Base-by-base conservation (phyloP, 441 rosid genomes). In the Capsella rubella region DNA sequence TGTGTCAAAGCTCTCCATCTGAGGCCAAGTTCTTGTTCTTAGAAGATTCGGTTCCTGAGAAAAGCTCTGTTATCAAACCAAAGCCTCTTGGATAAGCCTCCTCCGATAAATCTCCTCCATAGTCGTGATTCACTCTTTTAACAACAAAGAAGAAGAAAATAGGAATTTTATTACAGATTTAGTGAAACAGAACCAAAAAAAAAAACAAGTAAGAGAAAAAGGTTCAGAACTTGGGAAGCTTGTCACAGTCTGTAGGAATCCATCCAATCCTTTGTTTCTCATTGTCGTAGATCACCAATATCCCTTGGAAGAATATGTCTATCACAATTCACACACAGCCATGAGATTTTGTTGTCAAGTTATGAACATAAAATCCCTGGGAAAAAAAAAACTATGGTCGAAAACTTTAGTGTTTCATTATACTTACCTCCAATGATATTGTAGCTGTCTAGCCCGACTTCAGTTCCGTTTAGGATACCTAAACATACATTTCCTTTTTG, bases 231-330 rank as follows among this genome's bases (percentile, higher is more conserved):
- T 84, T 80, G 27, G 85, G 84, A 59, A 84, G 82, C 72, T 77
- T 81, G 62, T 64, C 47, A 27, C 95, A 89, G 52, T 83, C 64
- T 6, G 83, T 31, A 21, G 88, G 64, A 43, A n/a, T 55, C 95
- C 92, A 89, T 67, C 95, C 92, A 4, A 87, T 81, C 68, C 46
- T 85, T 76, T 79, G 79, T 75, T 82, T 80, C 80, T 86, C 92
- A 14, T 86, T 85, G 81, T 89, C 92, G 35, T 86, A 89, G 39
- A 86, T 49, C 55, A 89, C 81, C 84, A 85, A 74, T 70, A 79
- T 72, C 21, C 81, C 87, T 71, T 75, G 87, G 82, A 89, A 35
- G 8, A 83, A 85, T 55, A 84, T 82, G 72, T 87, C 95, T 89
- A 73, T 43, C 45, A 51, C 56, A 69, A 21, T 21, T 21, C 37